Base-by-base conservation (phyloP, 2,329 filamentous ascomycete species). In the Cryphonectria japonica region DNA sequence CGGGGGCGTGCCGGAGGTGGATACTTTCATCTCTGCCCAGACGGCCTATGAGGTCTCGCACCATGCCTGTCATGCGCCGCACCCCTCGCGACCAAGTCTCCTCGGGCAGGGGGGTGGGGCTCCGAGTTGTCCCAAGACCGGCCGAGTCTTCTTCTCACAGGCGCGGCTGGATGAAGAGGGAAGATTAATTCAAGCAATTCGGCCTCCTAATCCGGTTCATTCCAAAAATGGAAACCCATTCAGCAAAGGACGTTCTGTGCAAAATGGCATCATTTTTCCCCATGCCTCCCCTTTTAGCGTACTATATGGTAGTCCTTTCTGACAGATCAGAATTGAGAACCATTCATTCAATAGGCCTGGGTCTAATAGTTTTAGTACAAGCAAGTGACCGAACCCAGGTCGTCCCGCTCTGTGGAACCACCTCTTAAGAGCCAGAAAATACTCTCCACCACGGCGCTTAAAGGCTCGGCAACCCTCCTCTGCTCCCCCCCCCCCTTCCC, bases 371-470 rank as follows among this genome's bases (percentile, higher is more conserved):
- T 19, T 57, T 32, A 32, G 29, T 16, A 59, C 46, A 50, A 50
- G 43, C 43, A 50, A 50, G 43, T 50, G 52, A 57, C 11, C 14
- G 11, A 57, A 29, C n/a, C n/a, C 54, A 59, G 29, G 54, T 22
- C 59, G 59, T 22, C 6, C 59, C 59, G 34, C 59, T 22, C 19
- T 50, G 22, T 29, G 52, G 57, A 19, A 19, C 32, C 59, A 39
- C 59, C 59, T 32, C 43, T 50, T 19, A 4, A 22, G 43, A n/a
- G 61, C 68, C 52, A 41, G 26, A 2, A 41, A n/a, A n/a, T 2
- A 37, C 61, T 66, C 71, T 65, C 70, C 68, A 59, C 66, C 54
- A 19, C 34, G 66, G 71, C 71, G 71, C 71, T 66, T 72, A 70
- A 32, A 5, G 54, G 54, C 26, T 59, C 54, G 62, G 46, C 46